These are phyloP conservation scores for Musa acuminata DNA, from an alignment of 176 grass and related monocot genomes.

Conservation along the genomic window DNA sequence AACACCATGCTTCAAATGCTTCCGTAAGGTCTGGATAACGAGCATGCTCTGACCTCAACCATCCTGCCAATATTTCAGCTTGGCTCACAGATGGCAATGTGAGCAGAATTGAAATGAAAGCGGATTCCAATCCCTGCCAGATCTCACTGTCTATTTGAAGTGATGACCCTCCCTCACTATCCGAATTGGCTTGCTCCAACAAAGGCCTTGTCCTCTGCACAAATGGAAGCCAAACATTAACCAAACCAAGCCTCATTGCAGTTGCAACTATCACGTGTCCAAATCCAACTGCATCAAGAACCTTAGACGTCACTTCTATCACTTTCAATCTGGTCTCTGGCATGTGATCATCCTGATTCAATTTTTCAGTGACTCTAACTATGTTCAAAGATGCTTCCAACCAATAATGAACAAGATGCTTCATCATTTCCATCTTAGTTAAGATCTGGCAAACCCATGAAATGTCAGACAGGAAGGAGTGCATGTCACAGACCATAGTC, in stretches of 20 bases:
- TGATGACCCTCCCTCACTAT: constrained; percentile 18
- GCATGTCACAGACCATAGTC: constrained; percentile 23
- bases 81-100: constrained; percentile 57
- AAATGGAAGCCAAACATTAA: constrained; percentile 60
- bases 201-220: constrained; percentile 30
- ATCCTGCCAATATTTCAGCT: constrained; percentile 57
- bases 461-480: constrained; percentile 44
- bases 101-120: constrained; percentile 54
- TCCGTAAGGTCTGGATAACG: constrained; percentile 65
- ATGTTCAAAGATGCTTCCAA: constrained; percentile 34
- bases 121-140: constrained; percentile 56
- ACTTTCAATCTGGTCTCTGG: constrained; percentile 49
- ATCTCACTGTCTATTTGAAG: constrained; percentile 42
- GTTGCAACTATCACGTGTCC: constrained; percentile 54
- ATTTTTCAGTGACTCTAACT: constrained; percentile 8
- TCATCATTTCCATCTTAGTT: constrained; percentile 93
- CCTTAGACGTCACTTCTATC: constrained; percentile 58
- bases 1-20: constrained; percentile 82
- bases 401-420: constrained; percentile 53
- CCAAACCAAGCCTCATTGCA: constrained; percentile 28
- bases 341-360: neutral
- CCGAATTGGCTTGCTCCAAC: constrained; percentile 16
- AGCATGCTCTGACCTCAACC: constrained; percentile 54
- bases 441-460: constrained; percentile 71
- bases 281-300: constrained; percentile 54